Percentiles rank a stretch among this genome's conserved stretches.
phyloP scores from a whole-genome alignment of 352 stramenopile species.

The Globisporangium middletonii region DNA sequence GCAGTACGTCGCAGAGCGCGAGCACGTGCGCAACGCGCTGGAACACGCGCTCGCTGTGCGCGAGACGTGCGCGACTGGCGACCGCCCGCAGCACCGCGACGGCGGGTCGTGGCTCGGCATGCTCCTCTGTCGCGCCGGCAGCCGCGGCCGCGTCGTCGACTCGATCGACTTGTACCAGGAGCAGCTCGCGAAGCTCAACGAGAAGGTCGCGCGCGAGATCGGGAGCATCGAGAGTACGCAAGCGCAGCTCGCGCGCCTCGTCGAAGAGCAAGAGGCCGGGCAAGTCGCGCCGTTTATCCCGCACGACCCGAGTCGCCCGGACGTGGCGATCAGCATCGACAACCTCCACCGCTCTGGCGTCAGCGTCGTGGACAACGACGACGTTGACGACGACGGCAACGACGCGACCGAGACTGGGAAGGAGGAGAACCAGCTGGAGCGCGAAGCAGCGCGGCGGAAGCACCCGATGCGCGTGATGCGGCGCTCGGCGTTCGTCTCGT shows the following conservation, averaged over 20 bases:
- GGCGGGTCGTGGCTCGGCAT: constrained; percentile 34
- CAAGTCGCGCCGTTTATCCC: constrained; percentile 9
- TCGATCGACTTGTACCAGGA: constrained; percentile 63
- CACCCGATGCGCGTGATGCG: constrained; percentile 60
- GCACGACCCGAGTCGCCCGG: background rate
- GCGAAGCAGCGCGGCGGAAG: constrained; percentile 39
- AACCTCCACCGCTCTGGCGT: background rate
- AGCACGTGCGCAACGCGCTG: constrained; percentile 34
- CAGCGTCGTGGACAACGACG: constrained; percentile 24
- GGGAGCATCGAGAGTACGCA: constrained; percentile 56
- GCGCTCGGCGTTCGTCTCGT: constrained; percentile 65
- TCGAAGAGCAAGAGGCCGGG: constrained; percentile 25
- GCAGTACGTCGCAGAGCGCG: constrained; percentile 40
- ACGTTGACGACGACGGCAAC: constrained; percentile 8
- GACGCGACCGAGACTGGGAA: constrained; percentile 18
- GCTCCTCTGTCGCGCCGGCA: constrained; percentile 32
- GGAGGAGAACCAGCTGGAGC: constrained; percentile 42
- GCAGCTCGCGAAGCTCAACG: constrained; percentile 45
- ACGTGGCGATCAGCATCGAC: constrained; percentile 7
- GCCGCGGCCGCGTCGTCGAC: constrained; percentile 32
- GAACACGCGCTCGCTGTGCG: constrained; percentile 47
- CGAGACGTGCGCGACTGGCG: constrained; percentile 26
- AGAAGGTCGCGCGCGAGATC: constrained; percentile 51
- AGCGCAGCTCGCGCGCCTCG: constrained; percentile 31
- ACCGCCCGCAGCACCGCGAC: constrained; percentile 42